phyloP scores from a whole-genome alignment of 2,329 filamentous ascomycete species.

The Metarhizium brunneum region DNA sequence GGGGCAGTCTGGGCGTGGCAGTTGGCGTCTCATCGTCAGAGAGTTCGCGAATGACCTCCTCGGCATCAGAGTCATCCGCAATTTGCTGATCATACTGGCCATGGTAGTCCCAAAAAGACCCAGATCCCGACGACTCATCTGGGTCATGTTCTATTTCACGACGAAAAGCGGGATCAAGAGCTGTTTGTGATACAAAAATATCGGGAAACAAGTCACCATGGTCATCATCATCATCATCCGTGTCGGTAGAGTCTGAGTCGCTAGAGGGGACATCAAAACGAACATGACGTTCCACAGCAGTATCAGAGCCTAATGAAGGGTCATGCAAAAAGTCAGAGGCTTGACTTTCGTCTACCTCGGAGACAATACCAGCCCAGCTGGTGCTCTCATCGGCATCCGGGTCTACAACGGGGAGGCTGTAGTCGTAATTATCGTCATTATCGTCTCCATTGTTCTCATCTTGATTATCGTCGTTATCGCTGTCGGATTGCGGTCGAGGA shows the following conservation, averaged over 20 bases:
- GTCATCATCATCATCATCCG: slow-evolving; percentile 53
- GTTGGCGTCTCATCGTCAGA: slow-evolving; percentile 33
- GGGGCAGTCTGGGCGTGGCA: slow-evolving; percentile 29
- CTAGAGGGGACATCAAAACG: slow-evolving; percentile 63
- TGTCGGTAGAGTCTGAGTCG: slow-evolving; percentile 57
- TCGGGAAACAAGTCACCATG: slow-evolving; percentile 62
- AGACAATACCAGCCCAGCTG: slow-evolving; percentile 48
- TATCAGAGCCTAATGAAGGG: slow-evolving; percentile 32
- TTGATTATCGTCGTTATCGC: slow-evolving; percentile 7
- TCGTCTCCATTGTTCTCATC: slow-evolving; percentile 30
- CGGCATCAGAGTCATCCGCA: slow-evolving; percentile 31
- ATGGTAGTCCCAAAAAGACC: slow-evolving; percentile 55
- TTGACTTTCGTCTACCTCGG: slow-evolving; percentile 33
- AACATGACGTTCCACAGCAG: slow-evolving; percentile 50
- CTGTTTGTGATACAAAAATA: slow-evolving; percentile 68
- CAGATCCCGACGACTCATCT: slow-evolving; percentile 47
- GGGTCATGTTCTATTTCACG: slow-evolving; percentile 62
- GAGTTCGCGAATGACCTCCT: slow-evolving; percentile 26
- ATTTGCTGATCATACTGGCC: slow-evolving; percentile 31
- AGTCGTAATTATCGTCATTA: slow-evolving; percentile 28
- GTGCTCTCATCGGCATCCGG: slow-evolving; percentile 34
- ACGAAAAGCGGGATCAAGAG: slow-evolving; percentile 62
- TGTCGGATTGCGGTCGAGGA: slow-evolving; percentile 37
- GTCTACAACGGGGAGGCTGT: slow-evolving; percentile 24
- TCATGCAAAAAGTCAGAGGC: slow-evolving; percentile 33